Base-by-base conservation (phyloP, 441 rosid genomes). In the Aquilaria agallochum region DNA sequence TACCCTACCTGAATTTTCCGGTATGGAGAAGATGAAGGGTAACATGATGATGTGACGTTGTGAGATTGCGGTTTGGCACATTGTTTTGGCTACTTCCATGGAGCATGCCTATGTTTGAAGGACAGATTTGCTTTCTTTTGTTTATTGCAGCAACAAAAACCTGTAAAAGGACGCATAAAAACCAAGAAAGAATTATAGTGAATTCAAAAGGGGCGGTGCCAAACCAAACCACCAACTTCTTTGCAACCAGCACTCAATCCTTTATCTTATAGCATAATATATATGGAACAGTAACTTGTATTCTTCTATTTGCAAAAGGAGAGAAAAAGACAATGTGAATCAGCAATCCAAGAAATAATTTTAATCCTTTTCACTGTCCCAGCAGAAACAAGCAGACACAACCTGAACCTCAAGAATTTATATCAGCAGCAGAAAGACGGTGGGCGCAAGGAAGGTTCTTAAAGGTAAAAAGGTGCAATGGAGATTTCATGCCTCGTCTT, bases 41-140 rank as follows among this genome's bases (percentile, higher is more conserved):
- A 32, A 20, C 63, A 33, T 13, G 42, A 33, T 13, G 42, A 48
- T 68, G 31, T 31, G 82, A 63, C 36, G 45, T 51, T 47, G 70
- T 62, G 0, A 33, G 59, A 67, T 55, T 55, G 49, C 12, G 51
- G 73, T 71, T 71, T 31, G 72, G 44, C 50, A 48, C 40, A 44
- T 27, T 63, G 53, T 45, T 60, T 55, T 68, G 79, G 71, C 69
- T 36, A 36, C 42, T 59, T 64, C 78, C 76, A 62, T 83, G 78
- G 63, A 80, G 85, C 78, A 67, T 70, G 44, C 76, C 66, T 7
- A 66, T 48, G 36, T 74, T 81, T 48, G 92, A 81, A 46, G 89
- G 92, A 51, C 81, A 78, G 15, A 73, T 68, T 70, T 81, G 87
- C 68, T 86, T 83, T 36, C 92, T 77, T 55, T 83, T 86, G 31